phyloP scores from a whole-genome alignment of 1,284 basidiomycete genomes.

The Cryptococcus maquisensis region DNA sequence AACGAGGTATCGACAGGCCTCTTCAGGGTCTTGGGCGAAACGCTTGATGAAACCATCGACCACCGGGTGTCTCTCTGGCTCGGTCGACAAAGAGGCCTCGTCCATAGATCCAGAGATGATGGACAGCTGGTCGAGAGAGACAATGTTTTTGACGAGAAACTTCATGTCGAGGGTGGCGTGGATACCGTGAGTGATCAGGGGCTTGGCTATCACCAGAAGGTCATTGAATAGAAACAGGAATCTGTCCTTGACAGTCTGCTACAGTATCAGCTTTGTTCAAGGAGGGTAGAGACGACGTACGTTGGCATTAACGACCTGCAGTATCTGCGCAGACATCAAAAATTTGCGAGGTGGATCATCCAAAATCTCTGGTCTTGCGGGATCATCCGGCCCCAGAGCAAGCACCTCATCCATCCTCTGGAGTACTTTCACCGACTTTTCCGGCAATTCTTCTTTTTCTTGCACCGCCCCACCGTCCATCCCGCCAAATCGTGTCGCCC shows the following conservation, averaged over 20 bases:
- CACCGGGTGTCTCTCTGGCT: constrained; percentile 55
- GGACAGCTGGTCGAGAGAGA: constrained; percentile 61
- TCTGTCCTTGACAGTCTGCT: constrained; percentile 81
- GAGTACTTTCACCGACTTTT: constrained; percentile 32
- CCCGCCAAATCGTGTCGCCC: constrained; percentile 18
- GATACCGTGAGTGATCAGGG: constrained; percentile 53
- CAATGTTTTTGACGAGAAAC: constrained; percentile 82
- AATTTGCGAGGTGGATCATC: constrained; percentile 83
- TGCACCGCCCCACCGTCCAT: not conserved
- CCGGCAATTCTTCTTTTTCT: constrained; percentile 8
- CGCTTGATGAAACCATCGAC: constrained; percentile 66
- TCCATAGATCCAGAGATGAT: constrained; percentile 21
- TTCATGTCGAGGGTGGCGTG: constrained; percentile 72
- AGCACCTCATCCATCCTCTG: constrained; percentile 54
- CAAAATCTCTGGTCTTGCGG: constrained; percentile 61
- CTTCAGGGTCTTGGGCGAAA: constrained; percentile 69
- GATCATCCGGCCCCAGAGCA: constrained; percentile 56
- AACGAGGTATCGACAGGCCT: constrained; percentile 63
- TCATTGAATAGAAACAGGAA: constrained; percentile 95
- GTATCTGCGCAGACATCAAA: constrained; percentile 74
- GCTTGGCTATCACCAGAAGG: constrained; percentile 72
- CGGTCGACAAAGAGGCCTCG: constrained; percentile 29
- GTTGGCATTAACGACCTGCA: constrained; percentile 89
- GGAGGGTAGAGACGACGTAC: constrained; percentile 20
- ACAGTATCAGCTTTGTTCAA: constrained; percentile 5